These are phyloP conservation scores for Coemansia sp. DNA, from an alignment of 192 early-diverging fungal genomes.

Conservation along the genomic window DNA sequence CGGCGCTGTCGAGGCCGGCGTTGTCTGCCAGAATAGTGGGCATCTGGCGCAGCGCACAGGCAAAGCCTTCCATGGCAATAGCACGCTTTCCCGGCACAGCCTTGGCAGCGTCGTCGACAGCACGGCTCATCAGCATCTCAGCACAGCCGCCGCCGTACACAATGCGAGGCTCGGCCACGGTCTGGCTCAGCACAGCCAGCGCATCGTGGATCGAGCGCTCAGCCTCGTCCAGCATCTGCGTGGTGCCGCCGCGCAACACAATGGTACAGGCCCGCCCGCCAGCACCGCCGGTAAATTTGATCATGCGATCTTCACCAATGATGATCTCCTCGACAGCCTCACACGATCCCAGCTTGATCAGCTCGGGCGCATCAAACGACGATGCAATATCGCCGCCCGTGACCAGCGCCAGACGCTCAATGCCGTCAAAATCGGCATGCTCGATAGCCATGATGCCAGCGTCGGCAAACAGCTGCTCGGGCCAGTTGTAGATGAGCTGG, in stretches of 20 bases:
- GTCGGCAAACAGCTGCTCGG: conserved; percentile 98
- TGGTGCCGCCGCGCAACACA: conserved; percentile 92
- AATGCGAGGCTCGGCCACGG: conserved; percentile 89
- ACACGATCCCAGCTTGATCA: conserved; percentile 92
- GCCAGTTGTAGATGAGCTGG: conserved; percentile 99
- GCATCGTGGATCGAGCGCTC: conserved; percentile 98
- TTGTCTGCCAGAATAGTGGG: conserved; percentile 98
- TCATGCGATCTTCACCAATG: conserved; percentile 96
- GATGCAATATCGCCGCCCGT: conserved; percentile 99
- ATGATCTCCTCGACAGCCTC: conserved; percentile 97
- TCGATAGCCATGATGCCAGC: conserved; percentile 94
- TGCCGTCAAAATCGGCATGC: conserved; percentile 98
- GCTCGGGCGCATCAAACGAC: conserved; percentile 96
- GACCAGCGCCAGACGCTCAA: conserved; percentile 94
- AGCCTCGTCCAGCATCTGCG: conserved; percentile 93
- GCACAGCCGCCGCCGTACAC: conserved; percentile 95
- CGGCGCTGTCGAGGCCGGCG: conserved; percentile 92
- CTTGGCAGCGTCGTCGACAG: conserved; percentile 90
- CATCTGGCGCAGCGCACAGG: conserved; percentile 90
- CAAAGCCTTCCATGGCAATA: conserved; percentile 93
- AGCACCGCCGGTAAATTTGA: conserved; percentile 94
- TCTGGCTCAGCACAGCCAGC: conserved; percentile 91
- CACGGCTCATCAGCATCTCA: conserved; percentile 97
- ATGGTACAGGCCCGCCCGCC: conserved; percentile 98
- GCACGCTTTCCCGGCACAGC: conserved; percentile 93